phyloP scores from a whole-genome alignment of 2,329 filamentous ascomycete genomes.

The Colletotrichum filicis region DNA sequence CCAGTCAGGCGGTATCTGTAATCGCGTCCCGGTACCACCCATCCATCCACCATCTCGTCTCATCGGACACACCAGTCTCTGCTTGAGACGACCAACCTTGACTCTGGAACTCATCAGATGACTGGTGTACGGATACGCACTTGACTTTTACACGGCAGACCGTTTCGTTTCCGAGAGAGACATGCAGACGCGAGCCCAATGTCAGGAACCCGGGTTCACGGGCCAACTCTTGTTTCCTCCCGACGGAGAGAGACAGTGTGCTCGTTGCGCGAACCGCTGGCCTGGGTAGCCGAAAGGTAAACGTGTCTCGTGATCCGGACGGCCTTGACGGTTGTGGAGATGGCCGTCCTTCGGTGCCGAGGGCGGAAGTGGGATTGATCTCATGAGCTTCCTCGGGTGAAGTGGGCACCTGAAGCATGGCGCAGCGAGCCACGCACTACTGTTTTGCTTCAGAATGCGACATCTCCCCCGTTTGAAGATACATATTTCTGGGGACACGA shows the following conservation, averaged over 20 bases:
- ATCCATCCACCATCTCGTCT: neutral
- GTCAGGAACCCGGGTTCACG: neutral
- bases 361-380: neutral
- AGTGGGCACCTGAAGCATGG: neutral
- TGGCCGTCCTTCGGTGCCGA: neutral
- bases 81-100: slow-evolving; percentile 3
- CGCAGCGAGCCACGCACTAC: neutral
- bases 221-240: slow-evolving; percentile 26
- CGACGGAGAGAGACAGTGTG: neutral
- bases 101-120: neutral
- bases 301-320: neutral
- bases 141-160: neutral
- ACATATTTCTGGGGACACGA: neutral
- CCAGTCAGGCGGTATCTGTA: neutral
- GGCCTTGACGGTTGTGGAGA: neutral
- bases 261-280: neutral
- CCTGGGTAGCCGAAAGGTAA: neutral
- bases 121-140: neutral
- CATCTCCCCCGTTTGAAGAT: neutral
- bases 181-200: neutral
- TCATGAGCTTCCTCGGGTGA: neutral
- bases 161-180: neutral
- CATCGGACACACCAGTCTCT: neutral
- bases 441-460: neutral
- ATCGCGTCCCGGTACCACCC: neutral